Base-by-base conservation (phyloP, 495 filamentous ascomycete species). In the Ramalina peruviana region DNA sequence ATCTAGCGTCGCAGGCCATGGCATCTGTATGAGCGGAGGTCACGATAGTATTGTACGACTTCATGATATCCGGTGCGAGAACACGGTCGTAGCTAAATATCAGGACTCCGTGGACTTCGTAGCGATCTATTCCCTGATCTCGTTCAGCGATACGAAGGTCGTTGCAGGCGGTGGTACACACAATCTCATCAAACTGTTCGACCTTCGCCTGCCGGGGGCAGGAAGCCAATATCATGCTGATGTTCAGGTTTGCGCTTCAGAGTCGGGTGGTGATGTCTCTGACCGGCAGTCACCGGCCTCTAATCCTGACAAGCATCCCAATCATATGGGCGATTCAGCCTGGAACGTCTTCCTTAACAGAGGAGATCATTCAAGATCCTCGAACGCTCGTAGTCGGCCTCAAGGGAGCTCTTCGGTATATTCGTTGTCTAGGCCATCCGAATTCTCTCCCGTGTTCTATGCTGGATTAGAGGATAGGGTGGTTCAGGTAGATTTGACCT, bases 11-110 rank as follows among this genome's bases (percentile, higher is more conserved):
- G 54, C 54, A 11, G 52, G 60, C 3, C 74, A 74, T 2, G 62
- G 82, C 38, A 58, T 76, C 1, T 83, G 84, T 43, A 65, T 85
- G 4, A 72, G 73, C 23, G 78, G 78, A 4, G 80, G 79, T 63
- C 79, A 74, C 42, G 76, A 82, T 58, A 72, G 76, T 12, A 62
- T 67, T 41, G 7, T 9, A 16, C 74, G 81, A 60, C 76, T 84
- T n/a, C 80, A 85, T 59, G 81, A 85, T 60, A 62, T 84, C 38
- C 78, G 81, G 36, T 75, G 79, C 1, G 60, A 69, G 12, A 57
- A 60, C 4, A 56, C 66, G 16, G 71, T 61, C 55, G 70, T 75
- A 40, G 54, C 61, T n/a, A 60, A 55, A 15, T 83, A 80, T 58
- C 52, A 52, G 52, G 80, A 84, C 57, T 60, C 68, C 9, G 72